Evolutionary conservation across 345 rosid species (phyloP).

Genomic region (Bruguiera sexangula): DNA sequence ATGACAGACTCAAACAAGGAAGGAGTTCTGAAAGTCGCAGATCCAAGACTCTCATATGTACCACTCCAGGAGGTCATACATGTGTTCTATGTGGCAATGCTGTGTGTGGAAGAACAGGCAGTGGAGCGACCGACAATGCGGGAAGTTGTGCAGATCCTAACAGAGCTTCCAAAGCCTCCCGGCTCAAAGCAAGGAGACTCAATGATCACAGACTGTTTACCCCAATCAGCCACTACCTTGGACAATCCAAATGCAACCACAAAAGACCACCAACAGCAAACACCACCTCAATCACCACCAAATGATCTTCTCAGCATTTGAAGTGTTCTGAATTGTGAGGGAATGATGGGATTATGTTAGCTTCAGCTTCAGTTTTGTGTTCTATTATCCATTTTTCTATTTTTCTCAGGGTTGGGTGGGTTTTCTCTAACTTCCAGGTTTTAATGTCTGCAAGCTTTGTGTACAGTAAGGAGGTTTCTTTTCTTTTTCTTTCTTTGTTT

Average conservation of each 20-base stretch:
- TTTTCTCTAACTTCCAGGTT: conserved; percentile 34
- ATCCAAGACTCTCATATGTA: conserved; percentile 75
- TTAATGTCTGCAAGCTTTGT: conserved; percentile 30
- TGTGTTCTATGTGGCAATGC: conserved; percentile 91
- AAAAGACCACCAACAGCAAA: conserved; percentile 39
- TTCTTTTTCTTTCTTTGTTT: background rate
- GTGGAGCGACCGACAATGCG: conserved; percentile 98
- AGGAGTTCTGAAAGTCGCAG: conserved; percentile 69
- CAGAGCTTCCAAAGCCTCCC: conserved; percentile 68
- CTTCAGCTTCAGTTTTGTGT: too few species aligned
- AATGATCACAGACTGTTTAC: conserved; percentile 14
- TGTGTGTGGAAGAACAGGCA: conserved; percentile 96
- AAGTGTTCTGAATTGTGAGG: conserved; percentile 16
- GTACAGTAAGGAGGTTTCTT: conserved; percentile 45
- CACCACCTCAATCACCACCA: conserved; percentile 35
- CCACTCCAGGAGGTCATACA: conserved; percentile 87
- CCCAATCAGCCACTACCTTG: conserved; percentile 20
- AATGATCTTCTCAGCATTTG: conserved; percentile 73
- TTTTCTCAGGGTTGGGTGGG: conserved; percentile 12
- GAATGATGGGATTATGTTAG: conserved; percentile 25
- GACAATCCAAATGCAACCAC: conserved; percentile 31
- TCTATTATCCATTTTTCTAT: background rate
- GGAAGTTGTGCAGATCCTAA: conserved; percentile 93
- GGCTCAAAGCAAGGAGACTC: conserved; percentile 45
- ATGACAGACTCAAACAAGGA: conserved; percentile 87